phyloP scores from a whole-genome alignment of 1,284 basidiomycete species.

The Boletellus deceptivus region DNA sequence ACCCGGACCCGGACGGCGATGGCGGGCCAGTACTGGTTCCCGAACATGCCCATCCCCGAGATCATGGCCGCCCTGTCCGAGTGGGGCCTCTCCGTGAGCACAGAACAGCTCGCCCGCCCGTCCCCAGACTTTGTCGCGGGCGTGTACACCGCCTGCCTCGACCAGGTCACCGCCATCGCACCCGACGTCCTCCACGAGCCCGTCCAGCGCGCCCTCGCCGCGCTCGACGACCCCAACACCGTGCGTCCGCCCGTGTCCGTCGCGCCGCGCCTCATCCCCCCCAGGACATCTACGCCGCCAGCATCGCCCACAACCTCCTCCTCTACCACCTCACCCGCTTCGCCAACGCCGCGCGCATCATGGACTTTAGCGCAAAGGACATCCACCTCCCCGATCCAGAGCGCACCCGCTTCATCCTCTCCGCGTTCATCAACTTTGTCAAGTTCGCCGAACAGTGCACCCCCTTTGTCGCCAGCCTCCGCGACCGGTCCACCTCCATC shows the following conservation, averaged over 20 bases:
- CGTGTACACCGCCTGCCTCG: constrained; percentile 67
- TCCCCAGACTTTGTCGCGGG: constrained; percentile 67
- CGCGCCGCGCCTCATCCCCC: not conserved
- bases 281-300: constrained; percentile 63
- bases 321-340: constrained; percentile 70
- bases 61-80: constrained; percentile 59
- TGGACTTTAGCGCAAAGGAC: constrained; percentile 76
- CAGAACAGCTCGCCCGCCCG: constrained; percentile 70
- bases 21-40: constrained; percentile 54
- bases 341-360: constrained; percentile 69
- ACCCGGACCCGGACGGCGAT: constrained; percentile 18
- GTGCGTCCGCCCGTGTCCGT: constrained; percentile 35
- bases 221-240: constrained; percentile 50
- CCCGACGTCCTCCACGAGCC: constrained; percentile 61
- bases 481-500: constrained; percentile 55
- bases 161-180: constrained; percentile 66
- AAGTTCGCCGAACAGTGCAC: constrained; percentile 81
- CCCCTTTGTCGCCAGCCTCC: constrained; percentile 57
- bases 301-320: constrained; percentile 59
- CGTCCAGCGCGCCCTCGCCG: constrained; percentile 52
- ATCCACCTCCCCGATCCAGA: constrained; percentile 68
- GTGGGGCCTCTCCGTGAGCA: constrained; percentile 64
- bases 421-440: constrained; percentile 90
- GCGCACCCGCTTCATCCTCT: constrained; percentile 72
- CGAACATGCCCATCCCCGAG: constrained; percentile 59